Percentiles rank a stretch among this genome's conserved stretches.
These are phyloP conservation scores for Dillenia turbinata DNA, from an alignment of 164 flowering plant species.

Conservation along the genomic window DNA sequence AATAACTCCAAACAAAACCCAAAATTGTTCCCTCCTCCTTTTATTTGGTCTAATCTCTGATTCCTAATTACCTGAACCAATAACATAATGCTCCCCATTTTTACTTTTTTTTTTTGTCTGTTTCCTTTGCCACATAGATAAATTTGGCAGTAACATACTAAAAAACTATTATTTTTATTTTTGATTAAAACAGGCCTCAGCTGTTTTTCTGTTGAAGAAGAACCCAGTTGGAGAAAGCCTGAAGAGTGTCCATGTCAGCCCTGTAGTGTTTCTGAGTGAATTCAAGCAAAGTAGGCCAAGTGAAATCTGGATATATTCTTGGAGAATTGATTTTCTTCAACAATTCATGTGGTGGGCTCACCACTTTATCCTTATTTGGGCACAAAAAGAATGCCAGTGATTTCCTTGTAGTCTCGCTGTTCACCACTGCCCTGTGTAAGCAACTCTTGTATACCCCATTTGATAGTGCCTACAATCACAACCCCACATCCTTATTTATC, in stretches of 20 bases:
- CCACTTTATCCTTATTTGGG: constrained; percentile 63
- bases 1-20: too few relatives aligned
- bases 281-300: constrained; percentile 62
- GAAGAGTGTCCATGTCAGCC: constrained; percentile 73
- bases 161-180: background rate
- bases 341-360: constrained; percentile 58
- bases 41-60: too few relatives aligned
- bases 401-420: constrained; percentile 54
- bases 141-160: too few relatives aligned
- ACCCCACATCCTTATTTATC: background rate
- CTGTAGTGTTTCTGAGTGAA: constrained; percentile 88
- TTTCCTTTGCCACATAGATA: too few relatives aligned
- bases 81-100: too few relatives aligned
- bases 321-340: constrained; percentile 39
- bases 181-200: background rate
- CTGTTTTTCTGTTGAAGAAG: constrained; percentile 25
- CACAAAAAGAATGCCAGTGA: constrained; percentile 81
- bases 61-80: too few relatives aligned
- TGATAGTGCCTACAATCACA: constrained; percentile 56
- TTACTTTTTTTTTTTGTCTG: too few relatives aligned
- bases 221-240: constrained; percentile 56
- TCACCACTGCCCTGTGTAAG: constrained; percentile 86
- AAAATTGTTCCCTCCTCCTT: too few relatives aligned
- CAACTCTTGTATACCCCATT: constrained; percentile 76
- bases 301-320: constrained; percentile 73